Base-by-base conservation (phyloP, 306 rosid genomes). In the Sicyos edulis region DNA sequence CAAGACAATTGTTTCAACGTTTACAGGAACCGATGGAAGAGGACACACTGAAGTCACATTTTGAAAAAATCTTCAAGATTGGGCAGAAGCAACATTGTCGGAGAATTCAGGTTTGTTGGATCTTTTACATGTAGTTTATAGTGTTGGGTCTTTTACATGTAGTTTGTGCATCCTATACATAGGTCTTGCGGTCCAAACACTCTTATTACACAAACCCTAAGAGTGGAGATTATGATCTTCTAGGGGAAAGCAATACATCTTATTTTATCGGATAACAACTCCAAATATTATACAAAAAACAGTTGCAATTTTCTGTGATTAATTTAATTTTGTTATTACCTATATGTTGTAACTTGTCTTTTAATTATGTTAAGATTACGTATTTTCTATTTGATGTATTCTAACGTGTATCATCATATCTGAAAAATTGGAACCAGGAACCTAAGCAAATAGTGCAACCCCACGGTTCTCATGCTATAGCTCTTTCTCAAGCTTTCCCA, bases 11-110 rank as follows among this genome's bases (percentile, higher is more conserved):
- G 82, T 95, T 95, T 86, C 96, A 89, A 81, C 91, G 95, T 62
- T 81, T 95, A 84, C 95, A 91, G 80, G 97, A 85, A 81, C 99
- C 99, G 71, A 79, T 89, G 97, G 99, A 95, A 82, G 99, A 95
- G 84, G 97, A 95, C 53, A 79, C 96, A 3, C 83, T 95, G 63
- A 95, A 86, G 85, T 82, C 88, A 71, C 99, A 95, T 86, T 95
- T 95, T 80, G 99, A 95, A 54, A 95, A 85, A 78, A 95, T 95
- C 24, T 87, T 91, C 70, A 85, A 82, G 87, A 89, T 91, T 78
- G 97, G 99, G 81, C 97, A 89, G 81, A 95, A 84, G 87, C 89
- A 77, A 61, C 88, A 80, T 72, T 88, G 76, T 76, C 79, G 82
- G 34, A 83, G 92, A 80, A 89, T 80, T 82, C 99, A 95, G 99